Conservation (phyloP, 2,329 filamentous ascomycete species). For the Amauroascus niger region DNA sequence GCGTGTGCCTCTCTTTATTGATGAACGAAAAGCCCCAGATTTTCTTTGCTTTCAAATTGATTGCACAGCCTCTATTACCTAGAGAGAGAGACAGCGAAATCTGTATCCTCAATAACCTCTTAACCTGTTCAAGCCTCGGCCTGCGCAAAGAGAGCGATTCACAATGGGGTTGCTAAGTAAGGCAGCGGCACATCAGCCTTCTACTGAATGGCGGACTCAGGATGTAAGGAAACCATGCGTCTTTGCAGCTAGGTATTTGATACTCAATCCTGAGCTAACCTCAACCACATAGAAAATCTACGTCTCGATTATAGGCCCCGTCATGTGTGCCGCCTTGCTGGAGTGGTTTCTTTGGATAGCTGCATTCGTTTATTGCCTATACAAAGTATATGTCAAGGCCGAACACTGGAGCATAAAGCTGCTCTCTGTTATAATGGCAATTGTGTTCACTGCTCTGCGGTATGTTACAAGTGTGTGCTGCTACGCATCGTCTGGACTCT, state of each 20-base stretch:
- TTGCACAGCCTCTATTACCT: neutral
- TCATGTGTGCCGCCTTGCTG: conserved; percentile 75
- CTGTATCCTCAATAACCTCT: neutral
- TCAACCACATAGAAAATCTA: conserved; percentile 61
- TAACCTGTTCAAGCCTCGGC: neutral
- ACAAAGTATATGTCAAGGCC: conserved; percentile 81
- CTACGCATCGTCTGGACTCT: neutral
- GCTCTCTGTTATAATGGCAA: conserved; percentile 64
- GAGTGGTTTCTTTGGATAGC: conserved; percentile 94
- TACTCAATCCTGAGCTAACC: neutral
- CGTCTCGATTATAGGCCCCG: conserved; percentile 64
- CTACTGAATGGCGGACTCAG: conserved; percentile 27
- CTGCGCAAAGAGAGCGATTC: neutral
- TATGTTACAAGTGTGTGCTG: conserved; percentile 38
- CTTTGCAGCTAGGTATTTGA: too few relatives aligned
- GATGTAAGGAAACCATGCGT: conserved; percentile 28
- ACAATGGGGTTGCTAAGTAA: neutral
- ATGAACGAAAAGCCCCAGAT: neutral
- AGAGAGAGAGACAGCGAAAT: neutral
- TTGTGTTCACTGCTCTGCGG: conserved; percentile 66
- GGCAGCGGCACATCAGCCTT: conserved; percentile 5
- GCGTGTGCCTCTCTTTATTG: neutral
- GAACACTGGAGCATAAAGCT: conserved; percentile 75
- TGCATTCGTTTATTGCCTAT: conserved; percentile 85
- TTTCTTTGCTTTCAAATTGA: neutral